These are phyloP conservation scores for Mucor mucedo DNA, from an alignment of 371 early-diverging fungal genomes.

Conservation along the genomic window DNA sequence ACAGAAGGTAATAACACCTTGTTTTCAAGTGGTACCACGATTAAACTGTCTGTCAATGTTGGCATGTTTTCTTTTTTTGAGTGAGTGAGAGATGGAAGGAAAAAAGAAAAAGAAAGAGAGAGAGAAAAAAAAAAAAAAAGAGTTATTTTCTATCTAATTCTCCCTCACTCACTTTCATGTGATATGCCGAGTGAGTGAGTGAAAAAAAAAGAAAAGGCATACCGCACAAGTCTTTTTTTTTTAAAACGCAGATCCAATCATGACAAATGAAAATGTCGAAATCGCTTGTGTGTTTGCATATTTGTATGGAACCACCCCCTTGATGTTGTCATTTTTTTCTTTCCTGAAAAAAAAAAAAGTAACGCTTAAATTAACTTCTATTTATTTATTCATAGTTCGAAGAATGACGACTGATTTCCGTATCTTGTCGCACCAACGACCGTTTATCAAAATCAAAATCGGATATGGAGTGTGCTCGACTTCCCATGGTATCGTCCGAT, in stretches of 20 bases:
- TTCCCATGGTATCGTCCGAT: constrained; percentile 5
- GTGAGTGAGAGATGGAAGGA: not conserved
- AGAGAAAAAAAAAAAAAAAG: not conserved
- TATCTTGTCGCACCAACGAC: constrained; percentile 15
- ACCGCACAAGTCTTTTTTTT: no score
- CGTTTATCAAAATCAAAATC: constrained; percentile 18
- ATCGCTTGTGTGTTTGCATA: no score
- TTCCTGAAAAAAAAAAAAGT: not conserved
- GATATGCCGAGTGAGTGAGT: no score
- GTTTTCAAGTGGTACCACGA: constrained; percentile 48
- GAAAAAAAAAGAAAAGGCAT: no score
- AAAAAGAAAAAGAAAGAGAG: not conserved
- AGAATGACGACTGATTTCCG: constrained; percentile 4
- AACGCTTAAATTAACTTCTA: not conserved
- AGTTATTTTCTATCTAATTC: no score
- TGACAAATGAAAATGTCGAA: no score
- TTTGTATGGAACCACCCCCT: no score
- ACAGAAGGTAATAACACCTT: constrained; percentile 56
- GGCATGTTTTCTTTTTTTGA: constrained; percentile 8
- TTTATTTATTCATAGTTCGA: not conserved
- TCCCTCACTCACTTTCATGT: no score
- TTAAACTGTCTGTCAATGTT: constrained; percentile 18
- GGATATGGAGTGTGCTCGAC: constrained; percentile 9
- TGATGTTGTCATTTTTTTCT: no score
- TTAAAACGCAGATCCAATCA: no score